phyloP scores from a whole-genome alignment of 116 monocot genomes.

The Phalaenopsis hybrid region DNA sequence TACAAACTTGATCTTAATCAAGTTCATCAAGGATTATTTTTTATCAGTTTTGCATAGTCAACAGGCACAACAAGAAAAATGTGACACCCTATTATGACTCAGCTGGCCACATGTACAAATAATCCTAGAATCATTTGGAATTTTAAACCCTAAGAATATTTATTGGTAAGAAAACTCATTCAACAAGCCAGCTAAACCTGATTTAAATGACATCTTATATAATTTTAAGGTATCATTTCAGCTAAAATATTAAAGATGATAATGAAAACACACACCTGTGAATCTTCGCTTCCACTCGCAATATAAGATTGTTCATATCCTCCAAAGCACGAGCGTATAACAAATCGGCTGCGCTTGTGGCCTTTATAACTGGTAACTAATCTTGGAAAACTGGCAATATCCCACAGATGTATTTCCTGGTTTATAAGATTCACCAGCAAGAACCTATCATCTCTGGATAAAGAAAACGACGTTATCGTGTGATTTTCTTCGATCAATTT shows the following conservation, averaged over 20 bases:
- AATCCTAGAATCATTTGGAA: no score
- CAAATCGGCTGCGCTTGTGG: constrained; percentile 61
- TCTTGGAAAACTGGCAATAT: constrained; percentile 33
- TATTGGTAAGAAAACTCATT: no score
- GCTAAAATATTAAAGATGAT: not conserved
- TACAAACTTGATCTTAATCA: no score
- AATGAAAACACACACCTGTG: constrained; percentile 45
- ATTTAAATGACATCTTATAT: not conserved
- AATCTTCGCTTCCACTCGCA: constrained; percentile 97
- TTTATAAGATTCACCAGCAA: constrained; percentile 72
- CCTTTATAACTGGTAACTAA: constrained; percentile 55
- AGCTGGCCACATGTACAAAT: no score
- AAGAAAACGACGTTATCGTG: constrained; percentile 62
- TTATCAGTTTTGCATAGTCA: no score
- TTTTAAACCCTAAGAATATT: no score
- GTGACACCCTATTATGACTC: no score
- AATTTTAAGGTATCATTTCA: not conserved
- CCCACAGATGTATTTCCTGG: constrained; percentile 87
- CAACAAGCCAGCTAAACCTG: not conserved
- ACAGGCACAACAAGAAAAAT: no score
- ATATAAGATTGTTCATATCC: constrained; percentile 67
- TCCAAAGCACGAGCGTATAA: constrained; percentile 88
- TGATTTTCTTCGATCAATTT: constrained; percentile 60
- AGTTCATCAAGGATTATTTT: no score
- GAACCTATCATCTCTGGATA: constrained; percentile 65